Conservation (phyloP, 2,329 filamentous ascomycete species). For the Cadophora sp. region DNA sequence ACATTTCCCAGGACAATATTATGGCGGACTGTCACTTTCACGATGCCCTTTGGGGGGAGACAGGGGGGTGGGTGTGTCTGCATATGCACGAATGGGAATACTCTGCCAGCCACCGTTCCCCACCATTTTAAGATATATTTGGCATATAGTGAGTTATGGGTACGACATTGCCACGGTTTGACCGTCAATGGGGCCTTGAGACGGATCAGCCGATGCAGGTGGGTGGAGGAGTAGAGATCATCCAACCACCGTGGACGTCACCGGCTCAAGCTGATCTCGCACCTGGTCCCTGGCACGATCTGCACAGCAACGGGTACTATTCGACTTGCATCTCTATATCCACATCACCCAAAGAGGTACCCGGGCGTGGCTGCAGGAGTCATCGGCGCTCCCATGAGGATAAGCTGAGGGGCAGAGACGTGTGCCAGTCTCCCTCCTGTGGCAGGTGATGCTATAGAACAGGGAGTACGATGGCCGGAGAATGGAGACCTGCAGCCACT, state of each 20-base stretch:
- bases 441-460: not conserved
- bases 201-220: not conserved
- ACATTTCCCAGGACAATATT: not conserved
- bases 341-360: slow-evolving; percentile 2
- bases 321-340: slow-evolving; percentile 3
- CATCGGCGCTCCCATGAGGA: not conserved
- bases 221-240: not conserved
- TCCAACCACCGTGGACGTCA: not conserved
- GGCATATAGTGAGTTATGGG: not conserved
- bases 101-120: not conserved
- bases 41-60: not conserved
- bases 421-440: not conserved
- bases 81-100: not conserved
- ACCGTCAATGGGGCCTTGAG: not conserved
- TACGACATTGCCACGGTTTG: not conserved
- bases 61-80: not conserved
- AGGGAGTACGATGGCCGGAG: not conserved
- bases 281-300: not conserved
- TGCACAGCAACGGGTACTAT: slow-evolving; percentile 3
- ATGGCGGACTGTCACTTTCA: not conserved
- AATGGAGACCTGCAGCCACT: not conserved
- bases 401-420: slow-evolving; percentile 11
- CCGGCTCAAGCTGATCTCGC: slow-evolving; percentile 1
- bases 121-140: not conserved
- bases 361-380: not conserved